Conservation (phyloP, 768 basidiomycete species). For the Pleurotus salmoneostramineus region DNA sequence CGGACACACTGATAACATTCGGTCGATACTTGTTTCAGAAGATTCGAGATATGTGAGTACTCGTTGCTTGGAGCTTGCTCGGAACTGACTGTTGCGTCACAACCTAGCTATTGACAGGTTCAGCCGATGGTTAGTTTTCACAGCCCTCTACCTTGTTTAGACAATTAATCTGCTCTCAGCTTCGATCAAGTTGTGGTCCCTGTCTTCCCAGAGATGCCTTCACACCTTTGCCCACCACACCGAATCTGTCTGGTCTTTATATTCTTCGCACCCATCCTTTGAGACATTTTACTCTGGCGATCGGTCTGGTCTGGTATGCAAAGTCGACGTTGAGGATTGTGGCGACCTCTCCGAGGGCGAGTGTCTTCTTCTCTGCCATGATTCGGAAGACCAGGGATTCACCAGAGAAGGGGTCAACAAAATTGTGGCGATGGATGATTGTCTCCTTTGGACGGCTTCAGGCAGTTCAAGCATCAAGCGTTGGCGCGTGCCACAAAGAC, state of each 20-base stretch:
- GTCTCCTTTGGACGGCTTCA: conserved; percentile 86
- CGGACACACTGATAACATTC: conserved; percentile 96
- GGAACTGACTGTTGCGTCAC: conserved; percentile 11
- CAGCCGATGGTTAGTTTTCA: conserved; percentile 53
- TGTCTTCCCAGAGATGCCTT: conserved; percentile 81
- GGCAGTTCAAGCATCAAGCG: conserved; percentile 77
- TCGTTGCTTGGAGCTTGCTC: neutral
- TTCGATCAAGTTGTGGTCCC: conserved; percentile 93
- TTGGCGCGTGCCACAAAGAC: conserved; percentile 68
- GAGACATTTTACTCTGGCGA: conserved; percentile 94
- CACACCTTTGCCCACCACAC: conserved; percentile 97
- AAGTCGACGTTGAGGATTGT: conserved; percentile 85
- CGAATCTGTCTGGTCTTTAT: conserved; percentile 92
- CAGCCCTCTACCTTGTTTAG: neutral
- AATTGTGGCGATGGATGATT: conserved; percentile 79
- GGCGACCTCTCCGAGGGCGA: conserved; percentile 83
- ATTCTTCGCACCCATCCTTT: conserved; percentile 82
- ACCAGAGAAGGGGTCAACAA: conserved; percentile 65
- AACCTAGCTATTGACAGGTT: conserved; percentile 73
- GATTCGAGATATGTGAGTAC: conserved; percentile 83
- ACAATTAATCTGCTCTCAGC: conserved; percentile 30
- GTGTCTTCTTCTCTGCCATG: conserved; percentile 80
- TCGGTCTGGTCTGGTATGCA: conserved; percentile 83
- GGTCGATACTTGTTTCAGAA: conserved; percentile 83
- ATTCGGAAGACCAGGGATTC: conserved; percentile 36